A percentile compares a stretch with the other conserved stretches of the same genome.
These are phyloP conservation scores for Fragaria ananassa DNA, from an alignment of 306 rosid genomes.

Conservation along the genomic window DNA sequence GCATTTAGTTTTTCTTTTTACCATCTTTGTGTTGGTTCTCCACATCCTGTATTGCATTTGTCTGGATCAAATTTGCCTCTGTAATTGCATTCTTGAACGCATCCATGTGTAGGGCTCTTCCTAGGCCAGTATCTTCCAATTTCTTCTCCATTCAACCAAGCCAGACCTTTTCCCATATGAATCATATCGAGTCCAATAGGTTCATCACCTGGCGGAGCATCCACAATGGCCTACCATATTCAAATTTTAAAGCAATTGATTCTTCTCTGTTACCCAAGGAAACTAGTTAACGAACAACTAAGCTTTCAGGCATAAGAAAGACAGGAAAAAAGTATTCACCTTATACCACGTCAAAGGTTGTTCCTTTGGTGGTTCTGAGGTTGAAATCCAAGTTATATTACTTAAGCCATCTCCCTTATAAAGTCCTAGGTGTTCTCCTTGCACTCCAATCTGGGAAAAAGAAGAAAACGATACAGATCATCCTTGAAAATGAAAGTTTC, in stretches of 20 bases:
- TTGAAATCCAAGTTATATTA: slow-evolving; percentile 59
- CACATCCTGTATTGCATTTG: slow-evolving; percentile 87
- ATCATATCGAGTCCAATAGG: slow-evolving; percentile 93
- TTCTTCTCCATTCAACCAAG: slow-evolving; percentile 98
- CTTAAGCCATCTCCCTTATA: slow-evolving; percentile 51
- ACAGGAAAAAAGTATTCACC: slow-evolving; percentile 39
- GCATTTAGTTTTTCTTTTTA: slow-evolving; percentile 21
- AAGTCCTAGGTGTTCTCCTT: slow-evolving; percentile 67
- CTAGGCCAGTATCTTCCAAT: slow-evolving; percentile 96
- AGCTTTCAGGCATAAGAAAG: slow-evolving; percentile 10
- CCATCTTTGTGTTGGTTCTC: slow-evolving; percentile 94
- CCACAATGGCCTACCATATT: slow-evolving; percentile 59
- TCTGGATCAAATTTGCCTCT: slow-evolving; percentile 80
- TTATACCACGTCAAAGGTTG: slow-evolving; percentile 92
- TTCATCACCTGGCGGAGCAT: slow-evolving; percentile 70
- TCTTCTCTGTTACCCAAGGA: slow-evolving; percentile 9
- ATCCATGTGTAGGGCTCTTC: slow-evolving; percentile 49
- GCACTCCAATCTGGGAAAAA: slow-evolving; percentile 64
- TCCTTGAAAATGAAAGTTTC: not conserved
- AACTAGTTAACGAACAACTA: slow-evolving; percentile 5
- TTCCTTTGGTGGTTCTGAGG: slow-evolving; percentile 56
- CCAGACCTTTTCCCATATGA: slow-evolving; percentile 93
- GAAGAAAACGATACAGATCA: slow-evolving; percentile 15
- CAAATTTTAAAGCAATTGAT: not conserved
- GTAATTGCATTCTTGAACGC: slow-evolving; percentile 79